Percentiles rank a stretch among this genome's conserved stretches.
phyloP scores from a whole-genome alignment of 2,329 filamentous ascomycete genomes.

The Phoma sp. region DNA sequence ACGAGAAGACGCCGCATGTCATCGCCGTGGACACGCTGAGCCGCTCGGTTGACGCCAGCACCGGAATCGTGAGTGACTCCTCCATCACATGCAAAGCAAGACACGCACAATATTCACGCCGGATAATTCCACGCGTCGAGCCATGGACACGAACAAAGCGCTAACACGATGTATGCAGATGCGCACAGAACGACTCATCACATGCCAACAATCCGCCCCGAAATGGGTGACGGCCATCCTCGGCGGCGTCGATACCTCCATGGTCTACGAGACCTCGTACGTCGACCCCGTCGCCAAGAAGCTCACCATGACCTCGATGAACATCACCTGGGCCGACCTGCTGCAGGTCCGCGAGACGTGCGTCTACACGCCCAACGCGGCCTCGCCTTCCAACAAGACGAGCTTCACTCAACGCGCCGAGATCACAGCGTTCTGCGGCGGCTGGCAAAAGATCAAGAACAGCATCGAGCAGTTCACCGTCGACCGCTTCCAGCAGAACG shows the following conservation, averaged over 20 bases:
- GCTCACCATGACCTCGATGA: constrained; percentile 95
- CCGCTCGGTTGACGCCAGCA: constrained; percentile 68
- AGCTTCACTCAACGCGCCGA: constrained; percentile 88
- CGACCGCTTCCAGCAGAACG: constrained; percentile 89
- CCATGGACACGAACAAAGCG: neutral
- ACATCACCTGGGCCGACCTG: constrained; percentile 90
- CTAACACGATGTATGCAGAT: constrained; percentile 55
- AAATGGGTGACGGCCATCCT: constrained; percentile 83
- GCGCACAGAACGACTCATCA: constrained; percentile 73
- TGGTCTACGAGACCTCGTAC: constrained; percentile 95
- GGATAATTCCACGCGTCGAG: constrained; percentile 1
- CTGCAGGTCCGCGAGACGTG: constrained; percentile 93
- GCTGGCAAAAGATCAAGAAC: constrained; percentile 97
- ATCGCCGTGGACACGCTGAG: constrained; percentile 92
- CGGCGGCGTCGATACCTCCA: constrained; percentile 78
- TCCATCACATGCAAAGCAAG: constrained; percentile 13
- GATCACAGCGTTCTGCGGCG: constrained; percentile 92
- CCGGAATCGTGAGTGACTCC: constrained; percentile 66
- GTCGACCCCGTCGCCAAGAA: constrained; percentile 84
- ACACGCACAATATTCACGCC: neutral
- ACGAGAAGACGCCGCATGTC: constrained; percentile 97
- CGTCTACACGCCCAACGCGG: constrained; percentile 71
- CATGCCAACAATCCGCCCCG: constrained; percentile 70
- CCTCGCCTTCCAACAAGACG: constrained; percentile 64
- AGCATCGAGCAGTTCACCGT: constrained; percentile 93